A percentile compares a stretch with the other conserved stretches of the same genome.
Conservation (phyloP, 2,329 filamentous ascomycete species). For the Sporothrix sp. region DNA sequence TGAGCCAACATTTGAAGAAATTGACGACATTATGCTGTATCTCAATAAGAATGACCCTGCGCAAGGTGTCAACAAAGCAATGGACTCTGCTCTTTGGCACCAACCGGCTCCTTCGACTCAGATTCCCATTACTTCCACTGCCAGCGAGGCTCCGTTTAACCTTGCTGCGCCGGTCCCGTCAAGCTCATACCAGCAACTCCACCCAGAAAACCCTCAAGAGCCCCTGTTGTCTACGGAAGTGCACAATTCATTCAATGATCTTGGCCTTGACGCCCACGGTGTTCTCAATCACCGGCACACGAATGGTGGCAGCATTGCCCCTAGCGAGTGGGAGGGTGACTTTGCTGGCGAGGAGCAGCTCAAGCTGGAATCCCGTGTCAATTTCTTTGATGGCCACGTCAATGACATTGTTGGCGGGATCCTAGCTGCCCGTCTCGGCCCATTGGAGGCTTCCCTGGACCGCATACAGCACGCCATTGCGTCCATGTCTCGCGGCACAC, state of each 20-base stretch:
- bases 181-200: conserved; percentile 16
- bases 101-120: conserved; percentile 32
- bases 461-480: conserved; percentile 63
- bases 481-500: conserved; percentile 40
- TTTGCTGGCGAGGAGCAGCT: conserved; percentile 74
- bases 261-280: conserved; percentile 35
- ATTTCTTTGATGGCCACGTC: conserved; percentile 86
- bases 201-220: conserved; percentile 36
- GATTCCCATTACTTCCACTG: conserved; percentile 29
- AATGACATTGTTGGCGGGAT: conserved; percentile 74
- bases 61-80: conserved; percentile 59
- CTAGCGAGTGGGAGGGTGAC: conserved; percentile 87
- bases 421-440: conserved; percentile 65
- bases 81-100: conserved; percentile 37
- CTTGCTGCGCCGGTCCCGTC: conserved; percentile 33
- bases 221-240: conserved; percentile 41
- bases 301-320: conserved; percentile 51
- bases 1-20: conserved; percentile 63
- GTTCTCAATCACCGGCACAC: conserved; percentile 55
- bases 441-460: conserved; percentile 69
- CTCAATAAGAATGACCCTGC: conserved; percentile 65
- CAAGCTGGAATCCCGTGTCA: conserved; percentile 69
- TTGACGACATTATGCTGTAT: conserved; percentile 86
- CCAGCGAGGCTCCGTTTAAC: conserved; percentile 43
- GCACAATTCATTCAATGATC: background rate